Base-by-base conservation (phyloP, 345 rosid species). In the Reutealis trisperma region DNA sequence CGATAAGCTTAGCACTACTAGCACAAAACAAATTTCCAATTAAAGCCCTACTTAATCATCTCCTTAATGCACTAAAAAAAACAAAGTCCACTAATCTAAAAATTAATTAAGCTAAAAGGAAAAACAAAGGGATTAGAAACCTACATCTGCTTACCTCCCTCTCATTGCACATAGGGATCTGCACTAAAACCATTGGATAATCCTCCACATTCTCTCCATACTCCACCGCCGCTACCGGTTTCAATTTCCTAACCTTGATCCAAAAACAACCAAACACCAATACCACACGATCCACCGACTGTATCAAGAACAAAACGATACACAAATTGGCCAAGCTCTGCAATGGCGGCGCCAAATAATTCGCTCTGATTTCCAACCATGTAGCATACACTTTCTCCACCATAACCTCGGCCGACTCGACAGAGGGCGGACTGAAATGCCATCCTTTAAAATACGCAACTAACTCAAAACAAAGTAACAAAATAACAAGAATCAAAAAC, bases 131-230 rank as follows among this genome's bases (percentile, higher is more conserved):
- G 75, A 81, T 75, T 69, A 37, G 80, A 75, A 86, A 86, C 88
- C 87, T 81, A 89, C 90, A 78, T 89, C 77, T 73, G 87, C 97
- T 89, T 90, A 94, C 98, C 97, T 94, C 98, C 90, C 80, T 89
- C 90, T 94, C 97, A 79, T 94, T 94, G 89, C 98, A 94, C 97
- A 94, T 94, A 5, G 98, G 98, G 77, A 94, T 94, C 87, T 94
- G 98, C 51, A 94, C 87, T 77, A 94, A 81, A 12, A 94, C 97
- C 97, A 94, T 94, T 1, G 98, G 97, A 81, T 87, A 92, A 74
- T 85, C 89, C 22, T 86, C 89, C 74, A 79, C 68, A 70, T 72
- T 84, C 58, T 80, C 81, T 1, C 77, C 87, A 25, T 82, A 84
- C 57, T 18, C 76, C 86, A 61, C 87, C 0, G 75, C 13, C 0